Base-by-base conservation (phyloP, 371 early-diverging fungal species). In the Mortierella sp. region DNA sequence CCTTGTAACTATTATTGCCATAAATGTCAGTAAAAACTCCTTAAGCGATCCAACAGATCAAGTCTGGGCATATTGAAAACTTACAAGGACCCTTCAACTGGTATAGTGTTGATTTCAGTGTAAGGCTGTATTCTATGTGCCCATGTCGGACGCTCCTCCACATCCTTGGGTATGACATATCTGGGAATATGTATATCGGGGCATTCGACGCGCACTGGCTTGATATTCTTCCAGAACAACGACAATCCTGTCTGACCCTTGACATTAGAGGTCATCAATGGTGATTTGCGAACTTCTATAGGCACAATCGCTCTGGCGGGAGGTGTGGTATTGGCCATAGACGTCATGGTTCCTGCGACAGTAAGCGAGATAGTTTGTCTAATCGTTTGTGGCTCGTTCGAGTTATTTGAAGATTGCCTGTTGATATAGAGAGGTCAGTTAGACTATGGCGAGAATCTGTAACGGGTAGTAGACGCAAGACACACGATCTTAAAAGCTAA, bases 221-320 rank as follows among this genome's bases (percentile, higher is more conserved):
- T 49, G 44, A 76, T 76, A 41, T 76, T 76, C 55, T 76, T 76
- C 78, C 78, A 76, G 54, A 76, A 76, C 24, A 76, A 46, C 14
- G 78, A 60, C 0, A 76, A n/a, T 46, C 78, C 78, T 34, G 65
- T 53, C n/a, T 76, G 79, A 9, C 73, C 79, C 48, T 79, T 79
- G 56, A 39, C 28, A 3, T 24, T 24, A 11, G 14, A 24, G 2
- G 50, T 60, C 3, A 65, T 46, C n/a, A 76, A 41, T 8, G 78
- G 70, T 30, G 70, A 30, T 46, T 76, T 76, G 31, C 70, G 59
- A 28, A 61, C 65, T 32, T 76, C 78, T n/a, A 76, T 61, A 14
- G 78, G 58, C 8, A 70, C 66, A 11, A 68, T 57, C 3, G 48
- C 58, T 44, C 57, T 50, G 15, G 78, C 62, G 19, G 60, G 64